A percentile compares a stretch with the other conserved stretches of the same genome.
Evolutionary conservation across 1,284 basidiomycete genomes (phyloP).

Genomic region (Malassezia vespertilionis): DNA sequence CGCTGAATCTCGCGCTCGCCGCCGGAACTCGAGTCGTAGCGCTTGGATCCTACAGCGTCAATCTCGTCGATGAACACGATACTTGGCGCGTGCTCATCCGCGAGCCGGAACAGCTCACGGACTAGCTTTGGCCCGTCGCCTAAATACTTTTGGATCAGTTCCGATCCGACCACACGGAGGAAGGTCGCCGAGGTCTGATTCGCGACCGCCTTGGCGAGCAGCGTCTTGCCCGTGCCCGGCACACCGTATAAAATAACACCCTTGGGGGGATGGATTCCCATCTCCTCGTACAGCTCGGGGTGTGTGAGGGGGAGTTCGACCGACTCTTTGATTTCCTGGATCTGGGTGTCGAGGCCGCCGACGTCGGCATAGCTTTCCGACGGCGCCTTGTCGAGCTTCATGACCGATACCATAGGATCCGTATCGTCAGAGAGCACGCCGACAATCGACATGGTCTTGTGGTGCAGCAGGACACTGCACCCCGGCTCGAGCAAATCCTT

Average conservation of each 20-base stretch:
- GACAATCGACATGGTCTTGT: slow-evolving; percentile 89
- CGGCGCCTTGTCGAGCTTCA: slow-evolving; percentile 91
- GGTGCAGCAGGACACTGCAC: slow-evolving; percentile 86
- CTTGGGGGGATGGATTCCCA: slow-evolving; percentile 98
- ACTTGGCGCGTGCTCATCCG: slow-evolving; percentile 50
- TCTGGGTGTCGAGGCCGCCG: slow-evolving; percentile 89
- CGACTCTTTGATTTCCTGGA: slow-evolving; percentile 99
- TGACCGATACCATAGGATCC: slow-evolving; percentile 95
- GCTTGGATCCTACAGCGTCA: slow-evolving; percentile 51
- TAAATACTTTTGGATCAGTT: slow-evolving; percentile 97
- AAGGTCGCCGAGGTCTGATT: slow-evolving; percentile 99
- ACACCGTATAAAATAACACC: slow-evolving; percentile 98
- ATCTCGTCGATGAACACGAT: slow-evolving; percentile 52
- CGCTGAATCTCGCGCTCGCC: slow-evolving; percentile 51
- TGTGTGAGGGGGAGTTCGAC: slow-evolving; percentile 96
- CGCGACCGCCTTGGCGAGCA: slow-evolving; percentile 94
- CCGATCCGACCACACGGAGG: slow-evolving; percentile 91
- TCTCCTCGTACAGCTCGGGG: slow-evolving; percentile 97
- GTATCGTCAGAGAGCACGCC: slow-evolving; percentile 91
- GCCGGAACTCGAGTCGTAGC: slow-evolving; percentile 51
- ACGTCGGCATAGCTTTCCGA: slow-evolving; percentile 98
- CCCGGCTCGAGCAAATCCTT: slow-evolving; percentile 95
- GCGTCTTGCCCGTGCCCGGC: slow-evolving; percentile 94
- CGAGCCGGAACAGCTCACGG: slow-evolving; percentile 50
- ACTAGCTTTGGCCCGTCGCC: slow-evolving; percentile 63